Percentiles rank a stretch among this genome's conserved stretches.
Evolutionary conservation across 2,329 filamentous ascomycete genomes (phyloP).

Genomic region (Plectosphaerella sp.): DNA sequence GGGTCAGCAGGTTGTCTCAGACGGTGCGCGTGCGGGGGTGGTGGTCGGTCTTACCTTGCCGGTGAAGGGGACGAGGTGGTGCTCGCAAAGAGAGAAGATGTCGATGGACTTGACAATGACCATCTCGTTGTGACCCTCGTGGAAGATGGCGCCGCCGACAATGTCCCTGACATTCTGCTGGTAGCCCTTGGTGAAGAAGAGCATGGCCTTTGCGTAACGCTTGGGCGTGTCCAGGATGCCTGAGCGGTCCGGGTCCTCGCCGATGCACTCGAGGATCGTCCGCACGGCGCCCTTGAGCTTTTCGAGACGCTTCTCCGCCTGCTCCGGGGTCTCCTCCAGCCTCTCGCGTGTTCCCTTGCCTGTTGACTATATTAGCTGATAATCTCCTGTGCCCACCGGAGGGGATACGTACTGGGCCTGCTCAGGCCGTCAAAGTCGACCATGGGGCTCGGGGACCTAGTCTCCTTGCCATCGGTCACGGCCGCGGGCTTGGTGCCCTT

Average conservation of each 20-base stretch:
- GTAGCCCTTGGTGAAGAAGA: slow-evolving; percentile 95
- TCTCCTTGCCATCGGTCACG: slow-evolving; percentile 20
- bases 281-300: slow-evolving; percentile 59
- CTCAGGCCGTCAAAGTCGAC: slow-evolving; percentile 61
- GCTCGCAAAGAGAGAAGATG: slow-evolving; percentile 90
- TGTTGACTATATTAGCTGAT: slow-evolving; percentile 17
- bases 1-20: not conserved
- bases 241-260: slow-evolving; percentile 63
- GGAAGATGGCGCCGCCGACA: slow-evolving; percentile 90
- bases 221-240: slow-evolving; percentile 67
- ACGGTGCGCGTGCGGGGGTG: not conserved
- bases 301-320: slow-evolving; percentile 44
- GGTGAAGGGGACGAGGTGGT: slow-evolving; percentile 93
- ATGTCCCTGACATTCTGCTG: slow-evolving; percentile 90
- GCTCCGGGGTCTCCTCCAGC: slow-evolving; percentile 50
- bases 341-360: slow-evolving; percentile 61
- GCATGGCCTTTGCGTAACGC: slow-evolving; percentile 90
- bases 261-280: slow-evolving; percentile 64
- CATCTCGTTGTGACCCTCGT: slow-evolving; percentile 94
- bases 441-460: slow-evolving; percentile 48
- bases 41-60: slow-evolving; percentile 64
- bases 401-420: slow-evolving; percentile 43
- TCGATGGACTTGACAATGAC: slow-evolving; percentile 98
- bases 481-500: slow-evolving; percentile 18
- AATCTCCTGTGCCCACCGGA: not conserved